phyloP scores from a whole-genome alignment of 495 filamentous ascomycete genomes.

The Neurospora sp. region DNA sequence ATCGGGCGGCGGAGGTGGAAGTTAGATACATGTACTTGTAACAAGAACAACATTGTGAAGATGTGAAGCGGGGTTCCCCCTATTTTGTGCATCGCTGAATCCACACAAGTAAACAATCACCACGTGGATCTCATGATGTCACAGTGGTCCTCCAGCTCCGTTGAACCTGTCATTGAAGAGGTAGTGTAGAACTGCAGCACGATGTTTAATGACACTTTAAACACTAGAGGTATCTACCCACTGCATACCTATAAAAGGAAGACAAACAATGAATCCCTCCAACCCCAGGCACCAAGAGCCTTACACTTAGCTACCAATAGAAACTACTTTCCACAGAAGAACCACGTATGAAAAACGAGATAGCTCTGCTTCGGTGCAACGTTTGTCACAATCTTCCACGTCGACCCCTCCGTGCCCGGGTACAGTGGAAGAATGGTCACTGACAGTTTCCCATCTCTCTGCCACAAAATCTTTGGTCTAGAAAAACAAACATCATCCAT shows the following conservation, averaged over 20 bases:
- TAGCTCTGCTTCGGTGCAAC: background rate
- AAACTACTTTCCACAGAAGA: background rate
- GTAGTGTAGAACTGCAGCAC: background rate
- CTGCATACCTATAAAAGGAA: background rate
- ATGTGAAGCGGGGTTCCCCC: background rate
- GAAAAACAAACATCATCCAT: background rate
- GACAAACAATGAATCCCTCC: background rate
- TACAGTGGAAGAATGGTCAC: background rate
- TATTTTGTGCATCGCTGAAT: background rate
- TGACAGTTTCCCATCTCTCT: background rate
- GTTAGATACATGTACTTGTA: too few relatives aligned
- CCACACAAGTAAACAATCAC: background rate
- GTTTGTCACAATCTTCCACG: background rate
- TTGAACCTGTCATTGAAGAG: background rate
- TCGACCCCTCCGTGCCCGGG: background rate
- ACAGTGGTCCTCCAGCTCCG: background rate
- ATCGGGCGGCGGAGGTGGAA: background rate
- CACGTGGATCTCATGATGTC: too few relatives aligned
- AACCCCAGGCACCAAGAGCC: background rate
- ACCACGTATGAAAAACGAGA: background rate
- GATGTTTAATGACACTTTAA: background rate
- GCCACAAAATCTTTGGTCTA: background rate
- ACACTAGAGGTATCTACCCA: background rate
- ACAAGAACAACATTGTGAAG: background rate
- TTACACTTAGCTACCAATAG: background rate